Evolutionary conservation across 306 rosid genomes (phyloP).

Genomic region (Oemleria cerasiformis): DNA sequence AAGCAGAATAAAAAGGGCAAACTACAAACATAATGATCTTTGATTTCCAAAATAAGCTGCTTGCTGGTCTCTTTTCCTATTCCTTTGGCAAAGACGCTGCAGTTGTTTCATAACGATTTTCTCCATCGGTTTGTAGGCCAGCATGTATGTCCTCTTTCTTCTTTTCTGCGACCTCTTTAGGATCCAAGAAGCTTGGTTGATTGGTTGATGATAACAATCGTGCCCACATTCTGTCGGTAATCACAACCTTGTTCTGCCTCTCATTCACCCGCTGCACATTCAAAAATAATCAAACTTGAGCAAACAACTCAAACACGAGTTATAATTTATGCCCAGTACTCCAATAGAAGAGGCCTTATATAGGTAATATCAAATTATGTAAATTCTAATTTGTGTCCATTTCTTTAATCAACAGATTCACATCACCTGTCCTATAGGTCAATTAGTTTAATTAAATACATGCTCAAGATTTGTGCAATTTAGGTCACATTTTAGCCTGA

Average conservation of each 20-base stretch:
- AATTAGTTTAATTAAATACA: neutral
- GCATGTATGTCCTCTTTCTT: conserved; percentile 11
- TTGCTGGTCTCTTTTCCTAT: neutral
- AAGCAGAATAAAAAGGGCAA: neutral
- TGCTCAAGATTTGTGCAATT: neutral
- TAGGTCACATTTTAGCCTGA: neutral
- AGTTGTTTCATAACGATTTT: conserved; percentile 8
- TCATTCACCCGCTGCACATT: conserved; percentile 49
- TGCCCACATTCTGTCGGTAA: conserved; percentile 80
- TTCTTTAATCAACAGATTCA: neutral
- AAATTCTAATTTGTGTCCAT: neutral
- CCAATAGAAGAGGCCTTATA: neutral
- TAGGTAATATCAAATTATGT: neutral
- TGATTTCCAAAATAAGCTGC: neutral
- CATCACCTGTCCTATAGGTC: neutral
- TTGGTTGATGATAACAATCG: conserved; percentile 59
- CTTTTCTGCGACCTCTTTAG: conserved; percentile 12
- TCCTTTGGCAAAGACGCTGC: neutral
- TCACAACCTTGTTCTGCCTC: conserved; percentile 52
- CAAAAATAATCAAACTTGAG: conserved; percentile 6
- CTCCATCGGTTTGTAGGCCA: conserved; percentile 14
- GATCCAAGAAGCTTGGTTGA: conserved; percentile 64
- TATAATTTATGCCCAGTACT: neutral
- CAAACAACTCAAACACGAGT: neutral
- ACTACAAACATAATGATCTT: neutral